phyloP scores from a whole-genome alignment of 2,329 filamentous ascomycete species.

The Colletotrichum navitas region DNA sequence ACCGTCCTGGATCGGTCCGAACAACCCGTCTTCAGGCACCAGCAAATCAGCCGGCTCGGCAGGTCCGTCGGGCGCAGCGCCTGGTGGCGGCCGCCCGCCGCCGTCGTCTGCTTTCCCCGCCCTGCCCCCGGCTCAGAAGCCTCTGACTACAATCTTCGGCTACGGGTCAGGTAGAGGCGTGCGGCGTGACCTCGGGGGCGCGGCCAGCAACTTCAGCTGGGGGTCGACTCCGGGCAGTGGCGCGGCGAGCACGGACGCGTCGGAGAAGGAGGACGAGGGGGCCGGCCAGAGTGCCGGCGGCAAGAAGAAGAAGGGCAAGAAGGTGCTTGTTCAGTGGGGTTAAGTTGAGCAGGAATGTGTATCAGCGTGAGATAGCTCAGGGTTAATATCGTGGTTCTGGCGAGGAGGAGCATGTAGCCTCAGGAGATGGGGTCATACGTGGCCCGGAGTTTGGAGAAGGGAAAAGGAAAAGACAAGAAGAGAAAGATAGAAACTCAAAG shows the following conservation, averaged over 20 bases:
- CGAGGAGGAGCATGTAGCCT: background rate
- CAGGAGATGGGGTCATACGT: background rate
- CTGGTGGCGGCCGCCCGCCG: constrained; percentile 5
- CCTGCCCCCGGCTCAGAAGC: constrained; percentile 81
- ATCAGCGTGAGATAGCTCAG: no score
- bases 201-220: constrained; percentile 68
- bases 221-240: constrained; percentile 50
- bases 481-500: background rate
- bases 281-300: constrained; percentile 46
- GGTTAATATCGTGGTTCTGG: background rate
- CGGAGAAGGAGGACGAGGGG: constrained; percentile 47
- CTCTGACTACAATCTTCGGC: constrained; percentile 71
- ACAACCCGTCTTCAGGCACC: constrained; percentile 35
- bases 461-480: background rate
- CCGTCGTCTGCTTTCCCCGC: constrained; percentile 81
- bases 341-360: constrained; percentile 54
- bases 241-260: constrained; percentile 45
- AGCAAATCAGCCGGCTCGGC: constrained; percentile 27
- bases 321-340: constrained; percentile 73
- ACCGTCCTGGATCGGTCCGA: constrained; percentile 50
- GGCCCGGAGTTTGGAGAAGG: background rate
- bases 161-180: constrained; percentile 68
- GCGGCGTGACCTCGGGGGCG: constrained; percentile 63
- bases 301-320: constrained; percentile 71
- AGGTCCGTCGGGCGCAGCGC: constrained; percentile 6